Base-by-base conservation (phyloP, 2,329 filamentous ascomycete species). In the Fonsecaea pedrosoi region DNA sequence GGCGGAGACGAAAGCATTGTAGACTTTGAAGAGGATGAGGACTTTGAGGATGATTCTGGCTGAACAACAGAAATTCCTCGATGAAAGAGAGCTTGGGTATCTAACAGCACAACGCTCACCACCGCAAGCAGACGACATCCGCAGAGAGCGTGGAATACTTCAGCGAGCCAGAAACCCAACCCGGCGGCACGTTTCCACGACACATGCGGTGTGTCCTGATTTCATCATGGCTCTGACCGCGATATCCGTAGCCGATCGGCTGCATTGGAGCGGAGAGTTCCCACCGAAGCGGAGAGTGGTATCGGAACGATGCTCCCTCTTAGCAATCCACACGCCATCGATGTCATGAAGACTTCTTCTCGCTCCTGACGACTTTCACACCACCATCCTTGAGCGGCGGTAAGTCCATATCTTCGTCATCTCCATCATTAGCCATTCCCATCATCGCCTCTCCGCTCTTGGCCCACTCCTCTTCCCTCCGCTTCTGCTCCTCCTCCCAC, bases 401-500 rank as follows among this genome's bases (percentile, higher is more conserved):
- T 65, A 87, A 82, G 57, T 79, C 77, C 59, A 73, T 70, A 48
- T 73, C 73, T 21, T 73, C 72, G 40, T 70, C 72, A 40, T 70
- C 72, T 57, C 64, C 65, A 71, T 65, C 71, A 37, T 50, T 62
- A 5, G 50, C 56, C 54, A 54, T 69, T 10, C 10, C 21, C 45
- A 50, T 50, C 45, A 50, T 50, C 18, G 18, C 45, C 4, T 45
- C 58, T 32, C 55, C 60, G 40, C 60, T 66, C 53, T 59, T 42
- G n/a, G 73, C 70, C 3, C 69, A 76, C 35, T 77, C 77, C 40
- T 78, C 74, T 57, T 82, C 77, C 60, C 78, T 79, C 62, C 80
- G 78, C 73, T 86, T 88, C 38, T 87, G 87, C 78, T 96, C 91
- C 73, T 91, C 89, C 74, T 94, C 91, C 82, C 89, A 88, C 62